These are phyloP conservation scores for Pseudogymnoascus sp. DNA, from an alignment of 2,329 filamentous ascomycete species.

Conservation along the genomic window DNA sequence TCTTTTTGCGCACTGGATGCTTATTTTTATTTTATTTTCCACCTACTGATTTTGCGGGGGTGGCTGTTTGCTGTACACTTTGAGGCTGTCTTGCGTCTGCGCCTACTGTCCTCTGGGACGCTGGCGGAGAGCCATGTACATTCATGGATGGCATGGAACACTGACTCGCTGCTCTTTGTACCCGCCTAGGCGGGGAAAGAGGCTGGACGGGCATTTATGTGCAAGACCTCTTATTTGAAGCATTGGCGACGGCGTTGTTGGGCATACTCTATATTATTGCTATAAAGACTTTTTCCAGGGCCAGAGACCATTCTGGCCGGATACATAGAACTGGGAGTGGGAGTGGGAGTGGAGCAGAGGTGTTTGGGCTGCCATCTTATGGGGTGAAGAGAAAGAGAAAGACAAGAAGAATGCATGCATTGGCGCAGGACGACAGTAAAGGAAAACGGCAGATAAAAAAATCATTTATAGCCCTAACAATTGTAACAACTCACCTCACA, in stretches of 20 bases:
- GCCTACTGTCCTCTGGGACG: not conserved
- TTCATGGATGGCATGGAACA: not conserved
- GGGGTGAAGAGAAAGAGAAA: not conserved
- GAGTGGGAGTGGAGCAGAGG: not conserved
- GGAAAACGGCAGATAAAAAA: conserved; percentile 1
- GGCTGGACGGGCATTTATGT: not conserved
- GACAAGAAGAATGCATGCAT: not conserved
- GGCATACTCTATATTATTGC: not conserved
- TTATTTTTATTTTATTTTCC: not conserved
- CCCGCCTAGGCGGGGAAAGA: not conserved
- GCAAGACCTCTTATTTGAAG: not conserved
- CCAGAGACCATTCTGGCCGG: not conserved
- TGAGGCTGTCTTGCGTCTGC: not conserved
- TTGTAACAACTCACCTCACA: conserved; percentile 2
- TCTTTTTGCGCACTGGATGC: not conserved
- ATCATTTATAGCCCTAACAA: conserved; percentile 3
- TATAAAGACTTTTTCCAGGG: not conserved
- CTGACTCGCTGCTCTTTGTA: not conserved
- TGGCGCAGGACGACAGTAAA: not conserved
- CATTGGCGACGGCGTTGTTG: conserved; percentile 1
- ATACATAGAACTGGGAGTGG: not conserved
- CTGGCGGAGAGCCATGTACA: not conserved
- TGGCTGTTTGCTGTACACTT: not conserved
- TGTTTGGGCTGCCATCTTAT: not conserved
- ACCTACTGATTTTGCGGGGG: conserved; percentile 1